These are phyloP conservation scores for Sporisorium graminicola DNA, from an alignment of 1,284 basidiomycete species.

Conservation along the genomic window DNA sequence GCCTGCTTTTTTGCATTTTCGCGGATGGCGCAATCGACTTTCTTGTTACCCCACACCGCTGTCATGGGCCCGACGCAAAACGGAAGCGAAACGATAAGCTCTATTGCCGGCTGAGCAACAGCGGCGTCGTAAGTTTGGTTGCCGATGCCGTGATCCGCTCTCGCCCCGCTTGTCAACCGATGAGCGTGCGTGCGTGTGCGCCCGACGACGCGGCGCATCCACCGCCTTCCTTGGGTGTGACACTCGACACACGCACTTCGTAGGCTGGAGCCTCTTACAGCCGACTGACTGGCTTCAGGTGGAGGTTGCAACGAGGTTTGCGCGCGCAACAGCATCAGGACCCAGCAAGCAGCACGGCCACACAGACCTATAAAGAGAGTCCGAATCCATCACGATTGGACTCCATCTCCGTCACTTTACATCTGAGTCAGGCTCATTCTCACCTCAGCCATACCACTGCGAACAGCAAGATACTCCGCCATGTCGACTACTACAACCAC, in stretches of 20 bases:
- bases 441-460: background rate
- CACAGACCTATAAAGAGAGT: background rate
- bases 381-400: background rate
- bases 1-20: background rate
- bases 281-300: too few species aligned
- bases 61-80: too few species aligned
- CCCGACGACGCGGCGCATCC: too few species aligned
- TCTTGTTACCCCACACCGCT: too few species aligned
- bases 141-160: slow-evolving; percentile 37
- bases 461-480: background rate
- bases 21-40: slow-evolving; percentile 6
- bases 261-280: background rate
- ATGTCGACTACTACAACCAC: slow-evolving; percentile 35
- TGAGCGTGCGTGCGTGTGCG: too few species aligned
- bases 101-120: slow-evolving; percentile 6
- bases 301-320: too few species aligned
- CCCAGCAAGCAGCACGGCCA: background rate
- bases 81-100: background rate
- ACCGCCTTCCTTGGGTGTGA: too few species aligned
- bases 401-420: too few species aligned
- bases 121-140: slow-evolving; percentile 35
- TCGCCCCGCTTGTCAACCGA: background rate
- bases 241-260: background rate
- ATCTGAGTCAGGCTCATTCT: too few species aligned
- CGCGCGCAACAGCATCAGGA: background rate